Conservation (phyloP, 495 filamentous ascomycete genomes). For the Cercophora sp. region DNA sequence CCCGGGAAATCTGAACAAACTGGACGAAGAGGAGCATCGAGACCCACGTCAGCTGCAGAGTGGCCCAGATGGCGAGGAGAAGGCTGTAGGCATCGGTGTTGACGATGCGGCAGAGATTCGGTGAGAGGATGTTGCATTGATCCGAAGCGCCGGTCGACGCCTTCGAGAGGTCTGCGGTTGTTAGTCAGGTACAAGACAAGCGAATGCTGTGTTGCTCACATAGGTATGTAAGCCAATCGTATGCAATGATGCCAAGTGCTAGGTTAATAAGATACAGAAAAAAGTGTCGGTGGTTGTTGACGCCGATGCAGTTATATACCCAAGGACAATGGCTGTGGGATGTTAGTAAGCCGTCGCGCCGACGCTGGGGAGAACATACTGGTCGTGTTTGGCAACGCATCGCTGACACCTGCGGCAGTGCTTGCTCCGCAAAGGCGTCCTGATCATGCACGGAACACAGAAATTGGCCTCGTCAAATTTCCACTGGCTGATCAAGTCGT, state of each 20-base stretch:
- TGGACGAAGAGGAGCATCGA: conserved; percentile 93
- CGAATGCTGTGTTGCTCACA: conserved; percentile 27
- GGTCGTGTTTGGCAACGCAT: conserved; percentile 94
- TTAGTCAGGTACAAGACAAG: neutral
- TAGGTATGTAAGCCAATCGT: conserved; percentile 45
- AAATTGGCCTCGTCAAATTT: conserved; percentile 94
- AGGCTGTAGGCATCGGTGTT: conserved; percentile 81
- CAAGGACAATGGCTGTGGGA: conserved; percentile 88
- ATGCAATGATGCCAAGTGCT: conserved; percentile 67
- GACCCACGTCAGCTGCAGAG: conserved; percentile 85
- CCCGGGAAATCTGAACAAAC: conserved; percentile 81
- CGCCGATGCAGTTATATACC: conserved; percentile 92
- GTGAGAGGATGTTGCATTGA: conserved; percentile 73
- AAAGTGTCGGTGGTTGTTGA: conserved; percentile 95
- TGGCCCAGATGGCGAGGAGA: conserved; percentile 69
- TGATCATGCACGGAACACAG: conserved; percentile 88
- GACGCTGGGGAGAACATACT: conserved; percentile 56
- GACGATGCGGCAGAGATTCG: conserved; percentile 65
- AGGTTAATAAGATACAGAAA: conserved; percentile 79
- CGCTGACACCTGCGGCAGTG: conserved; percentile 88
- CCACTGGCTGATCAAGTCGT: conserved; percentile 75
- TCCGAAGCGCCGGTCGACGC: conserved; percentile 28
- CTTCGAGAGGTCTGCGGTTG: conserved; percentile 31
- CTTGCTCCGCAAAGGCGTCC: conserved; percentile 87
- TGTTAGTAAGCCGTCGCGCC: conserved; percentile 36